Evolutionary conservation across 179 eudicot species (phyloP), one percentile per base, ranked within the genome.

Genomic region (Camellia oleifera): DNA sequence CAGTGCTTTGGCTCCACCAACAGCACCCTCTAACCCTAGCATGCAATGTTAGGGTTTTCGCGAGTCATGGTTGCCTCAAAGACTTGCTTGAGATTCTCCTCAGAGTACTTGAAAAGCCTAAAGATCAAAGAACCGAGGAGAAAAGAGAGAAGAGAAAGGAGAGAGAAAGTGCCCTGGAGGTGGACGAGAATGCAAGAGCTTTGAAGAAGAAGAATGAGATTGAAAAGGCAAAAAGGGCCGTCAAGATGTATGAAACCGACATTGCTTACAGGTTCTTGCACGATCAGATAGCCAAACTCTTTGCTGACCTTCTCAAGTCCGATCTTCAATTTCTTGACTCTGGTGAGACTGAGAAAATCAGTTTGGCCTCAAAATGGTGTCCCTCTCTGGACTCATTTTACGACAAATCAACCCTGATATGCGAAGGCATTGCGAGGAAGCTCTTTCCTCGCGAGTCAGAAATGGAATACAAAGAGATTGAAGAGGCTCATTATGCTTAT

Each of bases 21-120:
- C 15, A 64, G 4, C 69, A 64, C 69, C 69, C 65, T 6, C 45
- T 64, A 64, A 64, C 69, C 42, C 44, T 64, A 64, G 69, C 69
- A 10, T 64, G 44, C 69, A 64, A 64, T 12, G 42, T 64, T 20
- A 64, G 42, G 40, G 69, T 64, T 23, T 23, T 64, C 3, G 40
- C 44, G 2, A 6, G 42, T 64, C 15, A 20, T 12, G 14, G 69
- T 1, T 64, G 9, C 69, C 2, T 64, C 10, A 64, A 64, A 64
- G 42, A 64, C 23, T n/a, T 64, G 14, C 14, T 64, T 4, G 4
- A 64, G 13, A 23, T 23, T 9, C 69, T 64, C 42, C 42, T 11
- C 12, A 8, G 69, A 10, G 13, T 64, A 5, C 23, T 64, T 18
- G 65, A 61, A 20, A 8, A 14, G 15, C 6, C n/a, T 15, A 8